Evolutionary conservation across 2,329 filamentous ascomycete genomes (phyloP).

Genomic region (Sphaerulina populicola): DNA sequence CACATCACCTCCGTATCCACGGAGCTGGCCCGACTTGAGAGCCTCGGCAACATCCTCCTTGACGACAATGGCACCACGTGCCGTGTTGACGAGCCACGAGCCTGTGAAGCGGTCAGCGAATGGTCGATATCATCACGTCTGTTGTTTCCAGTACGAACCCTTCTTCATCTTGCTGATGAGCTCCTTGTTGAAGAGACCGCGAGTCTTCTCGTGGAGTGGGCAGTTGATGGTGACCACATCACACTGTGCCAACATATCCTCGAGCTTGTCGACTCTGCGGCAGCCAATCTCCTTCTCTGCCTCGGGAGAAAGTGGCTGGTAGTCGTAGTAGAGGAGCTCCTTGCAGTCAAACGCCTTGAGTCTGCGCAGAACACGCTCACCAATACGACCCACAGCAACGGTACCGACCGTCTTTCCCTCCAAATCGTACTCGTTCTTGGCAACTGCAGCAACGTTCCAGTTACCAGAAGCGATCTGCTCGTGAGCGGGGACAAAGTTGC

Average conservation of each 20-base stretch:
- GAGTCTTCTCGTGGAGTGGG: slow-evolving; percentile 96
- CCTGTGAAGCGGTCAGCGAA: slow-evolving; percentile 41
- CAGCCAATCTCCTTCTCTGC: slow-evolving; percentile 92
- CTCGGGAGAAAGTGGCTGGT: slow-evolving; percentile 83
- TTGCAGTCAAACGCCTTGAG: slow-evolving; percentile 99
- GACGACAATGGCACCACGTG: slow-evolving; percentile 96
- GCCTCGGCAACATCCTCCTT: slow-evolving; percentile 97
- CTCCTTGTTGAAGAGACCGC: slow-evolving; percentile 96
- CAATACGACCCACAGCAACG: slow-evolving; percentile 93
- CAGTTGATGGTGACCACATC: slow-evolving; percentile 99
- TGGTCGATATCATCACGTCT: neutral
- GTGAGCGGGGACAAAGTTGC: slow-evolving; percentile 97
- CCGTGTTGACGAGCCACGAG: slow-evolving; percentile 96
- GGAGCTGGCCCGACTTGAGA: slow-evolving; percentile 81
- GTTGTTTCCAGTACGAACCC: slow-evolving; percentile 45
- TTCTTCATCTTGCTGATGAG: slow-evolving; percentile 98
- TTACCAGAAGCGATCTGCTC: slow-evolving; percentile 83
- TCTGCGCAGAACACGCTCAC: slow-evolving; percentile 91
- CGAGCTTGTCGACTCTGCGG: slow-evolving; percentile 76
- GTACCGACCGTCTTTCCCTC: slow-evolving; percentile 97
- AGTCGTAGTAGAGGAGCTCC: slow-evolving; percentile 98
- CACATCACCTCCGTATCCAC: slow-evolving; percentile 78
- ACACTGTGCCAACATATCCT: slow-evolving; percentile 90
- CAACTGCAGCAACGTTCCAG: slow-evolving; percentile 91
- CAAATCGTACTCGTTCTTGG: slow-evolving; percentile 97